Evolutionary conservation across 108 stramenopile species (phyloP).

Genomic region (Cyclotella atomus): DNA sequence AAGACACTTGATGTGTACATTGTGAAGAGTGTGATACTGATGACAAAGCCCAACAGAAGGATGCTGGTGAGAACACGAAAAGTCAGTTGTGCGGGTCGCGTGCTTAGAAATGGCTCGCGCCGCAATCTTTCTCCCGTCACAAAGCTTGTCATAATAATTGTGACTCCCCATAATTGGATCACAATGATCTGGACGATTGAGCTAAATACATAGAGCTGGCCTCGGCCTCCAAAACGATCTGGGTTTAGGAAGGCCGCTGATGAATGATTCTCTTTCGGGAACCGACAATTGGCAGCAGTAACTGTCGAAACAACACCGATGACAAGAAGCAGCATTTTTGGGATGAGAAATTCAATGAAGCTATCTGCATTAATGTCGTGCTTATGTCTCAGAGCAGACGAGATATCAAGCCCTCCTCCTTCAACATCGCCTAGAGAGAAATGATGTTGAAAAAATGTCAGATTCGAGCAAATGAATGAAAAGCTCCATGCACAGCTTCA

Average conservation of each 20-base stretch:
- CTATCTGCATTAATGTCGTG: conserved; percentile 71
- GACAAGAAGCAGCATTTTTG: conserved; percentile 59
- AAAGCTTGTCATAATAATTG: conserved; percentile 58
- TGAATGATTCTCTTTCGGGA: conserved; percentile 40
- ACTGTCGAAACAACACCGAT: conserved; percentile 57
- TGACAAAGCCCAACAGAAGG: conserved; percentile 37
- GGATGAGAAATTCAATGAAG: conserved; percentile 77
- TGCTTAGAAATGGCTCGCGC: conserved; percentile 77
- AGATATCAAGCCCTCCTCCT: conserved; percentile 52
- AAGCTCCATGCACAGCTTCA: not conserved
- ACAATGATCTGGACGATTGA: conserved; percentile 60
- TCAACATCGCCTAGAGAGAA: conserved; percentile 48
- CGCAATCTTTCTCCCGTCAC: conserved; percentile 62
- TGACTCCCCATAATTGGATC: conserved; percentile 57
- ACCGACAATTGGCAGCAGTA: conserved; percentile 52
- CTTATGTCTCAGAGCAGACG: conserved; percentile 56
- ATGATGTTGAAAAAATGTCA: not conserved
- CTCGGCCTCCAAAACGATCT: conserved; percentile 43
- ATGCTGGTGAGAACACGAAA: conserved; percentile 60
- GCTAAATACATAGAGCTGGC: conserved; percentile 59
- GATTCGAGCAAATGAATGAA: not conserved
- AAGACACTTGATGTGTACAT: conserved; percentile 18
- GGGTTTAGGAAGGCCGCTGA: conserved; percentile 35
- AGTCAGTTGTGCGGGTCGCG: conserved; percentile 81
- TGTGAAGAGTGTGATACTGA: conserved; percentile 37